phyloP scores from a whole-genome alignment of 179 eudicot species.

The Gypsophila paniculata region DNA sequence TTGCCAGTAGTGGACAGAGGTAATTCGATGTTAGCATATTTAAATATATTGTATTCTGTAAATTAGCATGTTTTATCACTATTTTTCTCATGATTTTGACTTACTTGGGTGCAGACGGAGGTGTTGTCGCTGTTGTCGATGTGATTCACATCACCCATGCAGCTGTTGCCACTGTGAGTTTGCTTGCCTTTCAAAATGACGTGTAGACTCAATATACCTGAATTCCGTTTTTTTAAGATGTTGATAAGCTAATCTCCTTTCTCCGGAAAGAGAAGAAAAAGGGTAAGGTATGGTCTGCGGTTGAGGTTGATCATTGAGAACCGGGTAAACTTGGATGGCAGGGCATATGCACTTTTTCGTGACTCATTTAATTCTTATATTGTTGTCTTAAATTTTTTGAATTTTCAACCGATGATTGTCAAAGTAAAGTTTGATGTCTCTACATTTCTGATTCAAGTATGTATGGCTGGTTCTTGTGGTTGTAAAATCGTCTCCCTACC shows the following conservation, averaged over 20 bases:
- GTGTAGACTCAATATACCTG: not conserved
- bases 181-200: constrained; percentile 12
- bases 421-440: not conserved
- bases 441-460: not conserved
- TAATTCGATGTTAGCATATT: constrained; percentile 14
- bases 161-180: constrained; percentile 80
- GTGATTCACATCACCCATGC: constrained; percentile 90
- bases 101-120: constrained; percentile 55
- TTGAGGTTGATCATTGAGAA: not conserved
- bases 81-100: constrained; percentile 18
- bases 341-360: constrained; percentile 2
- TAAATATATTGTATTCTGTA: not conserved
- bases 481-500: not conserved
- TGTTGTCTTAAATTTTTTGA: not conserved
- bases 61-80: not conserved
- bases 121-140: constrained; percentile 77
- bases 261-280: not conserved
- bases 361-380: not conserved
- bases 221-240: not conserved
- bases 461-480: not conserved
- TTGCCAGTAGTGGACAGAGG: constrained; percentile 93
- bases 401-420: not conserved
- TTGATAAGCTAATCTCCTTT: not conserved
- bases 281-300: not conserved
- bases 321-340: constrained; percentile 14